Base-by-base conservation (phyloP, 2,329 filamentous ascomycete species). In the Cladosporium halotolerans region DNA sequence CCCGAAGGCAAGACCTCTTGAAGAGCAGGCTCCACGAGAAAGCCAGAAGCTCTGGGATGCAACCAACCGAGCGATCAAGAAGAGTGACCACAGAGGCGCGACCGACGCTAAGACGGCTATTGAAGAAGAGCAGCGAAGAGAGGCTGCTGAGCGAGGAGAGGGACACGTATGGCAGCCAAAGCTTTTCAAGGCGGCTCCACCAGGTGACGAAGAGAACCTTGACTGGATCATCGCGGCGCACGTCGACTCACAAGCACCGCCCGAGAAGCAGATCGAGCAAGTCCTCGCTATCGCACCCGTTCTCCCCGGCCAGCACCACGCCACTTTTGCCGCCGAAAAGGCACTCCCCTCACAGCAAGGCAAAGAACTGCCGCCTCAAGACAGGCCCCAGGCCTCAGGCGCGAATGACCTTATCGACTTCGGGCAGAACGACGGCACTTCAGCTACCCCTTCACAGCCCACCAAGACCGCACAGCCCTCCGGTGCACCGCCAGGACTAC, bases 81-180 rank as follows among this genome's bases (percentile, higher is more conserved):
- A 86, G 45, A 83, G 85, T 55, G 91, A 99, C 63, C 93, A 99
- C 64, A 87, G 89, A 61, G 72, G 86, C 8, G 93, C 93, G 3
- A 99, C 93, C 0, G 88, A 93, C 58, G 92, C 96, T 66, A 99
- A 99, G 75, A 91, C 88, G n/a, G 88, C 86, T 68, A 89, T 99
- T 55, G 93, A 99, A 68, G 92, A 97, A 63, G 84, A 81, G 65
- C 93, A 99, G 71, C 81, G 93, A 64, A 85, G 91, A 58, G 92
- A 96, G 66, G 90, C 93, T 2, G 86, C 90, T 14, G 82, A 82
- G 64, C 80, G 93, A 63, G 81, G 81, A 32, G 85, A 90, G 45
- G 84, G 91, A 9, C 86, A 86, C 10, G 89, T 95, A 58, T 99
- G 93, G 93, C 82, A 84, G 33, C 92, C 93, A 1, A 83, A 84